These are phyloP conservation scores for Logfia minima DNA, from an alignment of 129 eudicot species.

Conservation along the genomic window DNA sequence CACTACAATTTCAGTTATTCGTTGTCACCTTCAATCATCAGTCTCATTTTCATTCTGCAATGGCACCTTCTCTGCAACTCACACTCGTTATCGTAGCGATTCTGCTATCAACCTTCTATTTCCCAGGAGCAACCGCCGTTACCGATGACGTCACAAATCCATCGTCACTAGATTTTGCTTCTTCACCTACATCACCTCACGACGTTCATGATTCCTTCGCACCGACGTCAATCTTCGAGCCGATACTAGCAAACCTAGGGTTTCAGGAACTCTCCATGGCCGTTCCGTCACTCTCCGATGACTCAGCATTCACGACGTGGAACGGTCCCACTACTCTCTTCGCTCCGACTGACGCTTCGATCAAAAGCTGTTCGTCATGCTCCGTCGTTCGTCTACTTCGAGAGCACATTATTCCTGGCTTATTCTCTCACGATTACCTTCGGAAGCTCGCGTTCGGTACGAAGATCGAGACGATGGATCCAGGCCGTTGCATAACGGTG, in stretches of 20 bases:
- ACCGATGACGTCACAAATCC: conserved; percentile 21
- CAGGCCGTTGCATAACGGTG: conserved; percentile 74
- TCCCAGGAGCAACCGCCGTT: conserved; percentile 34
- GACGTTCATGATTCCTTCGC: conserved; percentile 40
- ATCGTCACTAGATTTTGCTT: conserved; percentile 18
- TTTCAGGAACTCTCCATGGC: conserved; percentile 60
- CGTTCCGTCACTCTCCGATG: conserved; percentile 52
- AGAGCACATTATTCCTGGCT: conserved; percentile 67
- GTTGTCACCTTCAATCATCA: not conserved
- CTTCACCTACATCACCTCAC: conserved; percentile 34
- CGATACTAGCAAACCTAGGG: conserved; percentile 61
- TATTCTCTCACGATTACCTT: conserved; percentile 65
- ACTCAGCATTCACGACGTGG: conserved; percentile 52
- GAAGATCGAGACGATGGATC: conserved; percentile 70
- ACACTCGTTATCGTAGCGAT: conserved; percentile 33
- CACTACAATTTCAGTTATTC: not conserved
- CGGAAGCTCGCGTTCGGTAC: conserved; percentile 68
- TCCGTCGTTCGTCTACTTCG: conserved; percentile 62
- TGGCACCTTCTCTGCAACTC: conserved; percentile 42
- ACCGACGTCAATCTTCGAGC: conserved; percentile 48
- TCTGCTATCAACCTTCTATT: conserved; percentile 41
- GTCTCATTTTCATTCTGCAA: conserved; percentile 22
- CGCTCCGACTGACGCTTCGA: conserved; percentile 71
- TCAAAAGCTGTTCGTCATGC: conserved; percentile 64
- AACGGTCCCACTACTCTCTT: conserved; percentile 68